These are phyloP conservation scores for Vitis hybrid DNA, from an alignment of 177 flowering plant genomes.

Conservation along the genomic window DNA sequence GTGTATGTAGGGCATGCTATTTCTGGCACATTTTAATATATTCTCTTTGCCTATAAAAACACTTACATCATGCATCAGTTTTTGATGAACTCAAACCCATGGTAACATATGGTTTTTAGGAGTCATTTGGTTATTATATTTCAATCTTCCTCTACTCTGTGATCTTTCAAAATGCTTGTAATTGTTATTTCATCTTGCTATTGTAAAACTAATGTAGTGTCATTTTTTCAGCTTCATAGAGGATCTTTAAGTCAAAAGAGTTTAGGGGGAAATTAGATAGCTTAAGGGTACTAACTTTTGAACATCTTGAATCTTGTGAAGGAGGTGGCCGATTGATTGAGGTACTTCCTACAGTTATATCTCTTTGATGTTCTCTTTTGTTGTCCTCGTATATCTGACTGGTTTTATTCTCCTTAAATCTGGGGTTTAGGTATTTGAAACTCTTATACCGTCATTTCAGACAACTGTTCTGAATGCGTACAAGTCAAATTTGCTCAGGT, in stretches of 20 bases:
- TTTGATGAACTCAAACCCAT: too few relatives aligned
- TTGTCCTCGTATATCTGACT: not conserved
- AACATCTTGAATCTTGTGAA: slow-evolving; percentile 71
- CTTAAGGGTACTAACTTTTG: slow-evolving; percentile 70
- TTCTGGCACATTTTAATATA: too few relatives aligned
- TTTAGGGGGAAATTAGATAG: slow-evolving; percentile 51
- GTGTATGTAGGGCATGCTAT: too few relatives aligned
- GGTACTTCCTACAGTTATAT: slow-evolving; percentile 34
- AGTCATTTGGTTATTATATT: not conserved
- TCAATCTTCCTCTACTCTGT: not conserved
- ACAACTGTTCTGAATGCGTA: slow-evolving; percentile 60
- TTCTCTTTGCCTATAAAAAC: too few relatives aligned
- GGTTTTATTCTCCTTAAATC: not conserved
- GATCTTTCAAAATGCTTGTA: not conserved
- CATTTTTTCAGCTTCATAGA: slow-evolving; percentile 39
- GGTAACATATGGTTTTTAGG: too few relatives aligned
- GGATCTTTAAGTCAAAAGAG: slow-evolving; percentile 29
- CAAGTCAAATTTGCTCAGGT: slow-evolving; percentile 95
- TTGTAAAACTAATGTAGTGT: not conserved
- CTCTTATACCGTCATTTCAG: slow-evolving; percentile 72
- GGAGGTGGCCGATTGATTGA: slow-evolving; percentile 51
- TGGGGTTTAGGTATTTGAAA: slow-evolving; percentile 66
- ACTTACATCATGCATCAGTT: too few relatives aligned
- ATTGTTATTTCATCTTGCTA: not conserved
- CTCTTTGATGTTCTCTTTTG: not conserved